Conservation (phyloP, 2,329 filamentous ascomycete species). For the Coniochaeta hoffmannii region DNA sequence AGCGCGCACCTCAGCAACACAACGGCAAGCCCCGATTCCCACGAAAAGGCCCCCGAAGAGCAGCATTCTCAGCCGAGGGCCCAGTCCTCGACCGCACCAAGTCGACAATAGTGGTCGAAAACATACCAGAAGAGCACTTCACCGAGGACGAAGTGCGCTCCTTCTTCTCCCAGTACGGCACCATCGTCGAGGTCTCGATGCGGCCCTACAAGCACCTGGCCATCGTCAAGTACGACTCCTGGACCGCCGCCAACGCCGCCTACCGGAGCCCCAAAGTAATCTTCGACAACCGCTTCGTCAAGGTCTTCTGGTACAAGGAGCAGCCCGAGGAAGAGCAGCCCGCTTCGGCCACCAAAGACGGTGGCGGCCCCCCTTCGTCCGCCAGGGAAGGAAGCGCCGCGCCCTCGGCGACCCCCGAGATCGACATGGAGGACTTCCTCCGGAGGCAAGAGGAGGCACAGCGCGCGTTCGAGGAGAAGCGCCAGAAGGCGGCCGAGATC, state of each 20-base stretch:
- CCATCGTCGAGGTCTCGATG: conserved; percentile 56
- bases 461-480: conserved; percentile 57
- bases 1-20: neutral
- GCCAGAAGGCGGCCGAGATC: conserved; percentile 54
- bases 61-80: conserved; percentile 58
- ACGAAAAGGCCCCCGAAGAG: conserved; percentile 21
- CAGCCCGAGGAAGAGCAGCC: conserved; percentile 23
- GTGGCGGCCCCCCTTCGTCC: conserved; percentile 1
- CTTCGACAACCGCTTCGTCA: conserved; percentile 81
- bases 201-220: conserved; percentile 60
- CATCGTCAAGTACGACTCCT: conserved; percentile 60
- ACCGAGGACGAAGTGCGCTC: conserved; percentile 54
- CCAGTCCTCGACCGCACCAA: conserved; percentile 55
- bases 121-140: conserved; percentile 67
- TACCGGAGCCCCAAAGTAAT: conserved; percentile 73
- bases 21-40: neutral
- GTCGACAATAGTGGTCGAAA: conserved; percentile 66
- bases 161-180: conserved; percentile 69
- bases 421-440: conserved; percentile 64
- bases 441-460: conserved; percentile 67
- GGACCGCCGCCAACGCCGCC: conserved; percentile 59
- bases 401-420: conserved; percentile 24
- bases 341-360: conserved; percentile 9
- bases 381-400: neutral
- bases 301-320: conserved; percentile 71